Conservation (phyloP, 805 yeast genomes). For the Candida parachauliodes region DNA sequence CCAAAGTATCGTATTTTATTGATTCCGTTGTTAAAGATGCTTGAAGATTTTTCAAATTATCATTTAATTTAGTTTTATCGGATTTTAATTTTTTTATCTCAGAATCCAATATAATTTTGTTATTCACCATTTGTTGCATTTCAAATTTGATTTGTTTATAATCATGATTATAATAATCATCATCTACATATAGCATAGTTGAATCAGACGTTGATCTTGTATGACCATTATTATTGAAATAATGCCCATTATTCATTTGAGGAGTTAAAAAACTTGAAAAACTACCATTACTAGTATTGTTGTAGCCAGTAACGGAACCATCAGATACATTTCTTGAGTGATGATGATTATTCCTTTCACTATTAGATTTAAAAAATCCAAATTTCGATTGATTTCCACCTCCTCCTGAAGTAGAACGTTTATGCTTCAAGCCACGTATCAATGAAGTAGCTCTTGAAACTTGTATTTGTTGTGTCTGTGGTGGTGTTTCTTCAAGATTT, state of each 20-base stretch:
- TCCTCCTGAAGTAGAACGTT: slow-evolving; percentile 39
- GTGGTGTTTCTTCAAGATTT: slow-evolving; percentile 25
- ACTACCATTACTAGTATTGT: slow-evolving; percentile 1
- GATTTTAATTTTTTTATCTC: slow-evolving; percentile 23
- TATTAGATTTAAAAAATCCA: slow-evolving; percentile 28
- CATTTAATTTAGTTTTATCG: slow-evolving; percentile 21
- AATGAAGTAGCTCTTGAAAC: slow-evolving; percentile 6
- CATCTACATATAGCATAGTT: slow-evolving; percentile 14
- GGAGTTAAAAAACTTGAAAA: slow-evolving; percentile 11
- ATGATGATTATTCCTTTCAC: slow-evolving; percentile 23
- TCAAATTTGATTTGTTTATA: slow-evolving; percentile 29
- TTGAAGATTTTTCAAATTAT: slow-evolving; percentile 35
- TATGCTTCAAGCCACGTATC: slow-evolving; percentile 30
- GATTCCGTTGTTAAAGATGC: slow-evolving; percentile 39
- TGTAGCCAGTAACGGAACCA: slow-evolving; percentile 23
- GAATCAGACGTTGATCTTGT: slow-evolving; percentile 45
- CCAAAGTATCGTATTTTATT: slow-evolving; percentile 39
- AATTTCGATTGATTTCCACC: slow-evolving; percentile 27
- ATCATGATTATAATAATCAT: slow-evolving; percentile 13
- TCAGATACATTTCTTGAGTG: slow-evolving; percentile 40
- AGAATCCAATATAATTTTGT: slow-evolving; percentile 19
- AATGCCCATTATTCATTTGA: not conserved
- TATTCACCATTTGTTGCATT: slow-evolving; percentile 30
- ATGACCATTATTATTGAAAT: slow-evolving; percentile 19
- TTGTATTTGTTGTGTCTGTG: slow-evolving; percentile 11